These are phyloP conservation scores for Schizonepeta tenuifolia DNA, from an alignment of 257 asterid genomes.

Conservation along the genomic window DNA sequence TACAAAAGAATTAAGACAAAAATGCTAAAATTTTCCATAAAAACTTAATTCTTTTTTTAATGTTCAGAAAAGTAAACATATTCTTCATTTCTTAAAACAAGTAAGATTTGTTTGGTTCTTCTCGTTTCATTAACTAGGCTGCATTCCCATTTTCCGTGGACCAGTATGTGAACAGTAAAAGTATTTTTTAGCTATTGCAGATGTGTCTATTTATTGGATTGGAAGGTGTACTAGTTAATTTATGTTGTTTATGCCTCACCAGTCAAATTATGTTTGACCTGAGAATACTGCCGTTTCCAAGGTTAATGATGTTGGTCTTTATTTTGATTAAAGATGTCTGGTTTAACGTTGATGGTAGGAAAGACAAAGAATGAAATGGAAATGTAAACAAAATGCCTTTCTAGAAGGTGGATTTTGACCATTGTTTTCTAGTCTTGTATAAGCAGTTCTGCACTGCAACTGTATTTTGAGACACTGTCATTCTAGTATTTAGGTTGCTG, in stretches of 20 bases:
- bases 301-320: not conserved
- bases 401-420: constrained; percentile 10
- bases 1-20: not conserved
- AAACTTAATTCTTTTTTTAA: not conserved
- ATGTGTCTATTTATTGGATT: not conserved
- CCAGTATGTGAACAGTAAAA: not conserved
- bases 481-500: constrained; percentile 17
- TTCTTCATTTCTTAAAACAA: not conserved
- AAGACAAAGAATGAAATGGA: not conserved
- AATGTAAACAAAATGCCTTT: constrained; percentile 16
- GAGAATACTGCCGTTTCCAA: not conserved
- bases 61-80: not conserved
- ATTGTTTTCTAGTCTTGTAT: constrained; percentile 17
- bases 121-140: not conserved
- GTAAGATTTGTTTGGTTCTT: not conserved
- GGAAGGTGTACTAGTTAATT: not conserved
- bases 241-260: not conserved
- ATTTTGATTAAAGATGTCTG: not conserved
- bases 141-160: not conserved
- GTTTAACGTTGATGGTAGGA: not conserved
- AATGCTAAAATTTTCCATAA: not conserved
- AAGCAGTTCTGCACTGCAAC: constrained; percentile 19
- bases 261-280: not conserved
- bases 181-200: not conserved
- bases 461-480: not conserved